These are phyloP conservation scores for Chiua virens DNA, from an alignment of 768 basidiomycete species.

Conservation along the genomic window DNA sequence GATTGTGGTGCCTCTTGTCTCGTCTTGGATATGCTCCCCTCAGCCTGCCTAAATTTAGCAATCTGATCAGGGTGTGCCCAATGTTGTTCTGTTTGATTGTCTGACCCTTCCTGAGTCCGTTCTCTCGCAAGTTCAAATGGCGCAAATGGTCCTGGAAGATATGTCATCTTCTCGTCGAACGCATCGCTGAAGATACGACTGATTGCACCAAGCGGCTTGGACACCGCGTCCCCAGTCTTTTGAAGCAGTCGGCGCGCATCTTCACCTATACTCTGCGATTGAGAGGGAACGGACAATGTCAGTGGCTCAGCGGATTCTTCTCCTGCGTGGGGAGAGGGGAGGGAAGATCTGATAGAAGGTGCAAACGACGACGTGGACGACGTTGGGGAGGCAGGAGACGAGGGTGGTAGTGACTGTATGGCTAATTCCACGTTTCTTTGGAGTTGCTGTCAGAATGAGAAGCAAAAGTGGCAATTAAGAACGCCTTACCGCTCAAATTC, in stretches of 20 bases:
- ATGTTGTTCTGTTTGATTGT: slow-evolving; percentile 33
- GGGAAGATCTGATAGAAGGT: slow-evolving; percentile 32
- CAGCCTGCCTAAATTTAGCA: slow-evolving; percentile 21
- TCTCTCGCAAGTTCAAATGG: slow-evolving; percentile 65
- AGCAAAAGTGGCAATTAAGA: not conserved
- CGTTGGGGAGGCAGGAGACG: slow-evolving; percentile 31
- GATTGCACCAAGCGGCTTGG: slow-evolving; percentile 87
- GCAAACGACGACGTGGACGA: slow-evolving; percentile 39
- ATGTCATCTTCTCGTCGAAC: slow-evolving; percentile 65
- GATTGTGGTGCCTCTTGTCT: slow-evolving; percentile 28
- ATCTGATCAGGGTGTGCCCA: slow-evolving; percentile 42
- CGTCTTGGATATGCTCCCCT: slow-evolving; percentile 41
- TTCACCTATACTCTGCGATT: slow-evolving; percentile 39
- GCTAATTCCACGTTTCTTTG: slow-evolving; percentile 59
- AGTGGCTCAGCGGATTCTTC: slow-evolving; percentile 89
- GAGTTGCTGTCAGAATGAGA: slow-evolving; percentile 4
- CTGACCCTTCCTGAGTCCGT: slow-evolving; percentile 39
- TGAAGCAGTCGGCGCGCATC: slow-evolving; percentile 84
- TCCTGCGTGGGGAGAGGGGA: slow-evolving; percentile 59
- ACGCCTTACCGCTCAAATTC: slow-evolving; percentile 81
- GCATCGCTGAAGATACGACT: slow-evolving; percentile 86
- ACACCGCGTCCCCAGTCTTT: slow-evolving; percentile 88
- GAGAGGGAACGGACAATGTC: slow-evolving; percentile 52
- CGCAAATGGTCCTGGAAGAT: slow-evolving; percentile 68
- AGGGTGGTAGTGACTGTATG: slow-evolving; percentile 46